phyloP scores from a whole-genome alignment of 129 eudicot species.

The Pittosporum tobira region DNA sequence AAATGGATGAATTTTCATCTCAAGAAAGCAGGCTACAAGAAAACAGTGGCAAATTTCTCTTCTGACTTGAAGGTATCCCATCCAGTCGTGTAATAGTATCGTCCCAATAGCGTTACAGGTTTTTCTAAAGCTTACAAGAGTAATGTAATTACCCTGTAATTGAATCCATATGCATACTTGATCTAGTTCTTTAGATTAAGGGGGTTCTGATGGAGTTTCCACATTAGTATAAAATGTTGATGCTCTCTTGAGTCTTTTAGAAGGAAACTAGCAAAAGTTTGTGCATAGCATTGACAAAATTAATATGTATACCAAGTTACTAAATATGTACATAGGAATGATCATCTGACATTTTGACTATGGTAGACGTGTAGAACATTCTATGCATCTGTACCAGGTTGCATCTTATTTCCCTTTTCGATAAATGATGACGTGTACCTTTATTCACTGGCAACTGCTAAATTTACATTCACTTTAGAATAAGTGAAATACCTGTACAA shows the following conservation, averaged over 20 bases:
- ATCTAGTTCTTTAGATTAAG: not conserved
- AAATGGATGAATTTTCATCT: slow-evolving; percentile 97
- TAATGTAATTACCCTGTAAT: not conserved
- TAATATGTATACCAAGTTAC: not conserved
- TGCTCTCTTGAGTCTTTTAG: not conserved
- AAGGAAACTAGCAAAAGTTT: not conserved
- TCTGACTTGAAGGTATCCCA: slow-evolving; percentile 73
- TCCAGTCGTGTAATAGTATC: not conserved
- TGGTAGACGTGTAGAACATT: no score
- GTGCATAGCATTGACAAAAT: not conserved
- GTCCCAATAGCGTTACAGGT: not conserved
- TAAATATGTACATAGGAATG: no score
- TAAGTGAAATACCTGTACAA: not conserved
- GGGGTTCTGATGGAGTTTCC: not conserved
- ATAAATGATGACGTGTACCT: not conserved
- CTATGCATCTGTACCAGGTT: not conserved
- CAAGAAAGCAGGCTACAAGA: slow-evolving; percentile 82
- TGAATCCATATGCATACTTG: not conserved
- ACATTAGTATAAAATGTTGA: not conserved
- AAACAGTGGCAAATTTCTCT: slow-evolving; percentile 73
- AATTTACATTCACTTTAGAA: not conserved
- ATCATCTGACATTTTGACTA: no score
- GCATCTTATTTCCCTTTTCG: not conserved
- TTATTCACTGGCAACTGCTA: no score
- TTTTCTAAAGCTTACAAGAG: slow-evolving; percentile 2